Evolutionary conservation across 2,329 filamentous ascomycete genomes (phyloP).

Genomic region (Claviceps paspali): DNA sequence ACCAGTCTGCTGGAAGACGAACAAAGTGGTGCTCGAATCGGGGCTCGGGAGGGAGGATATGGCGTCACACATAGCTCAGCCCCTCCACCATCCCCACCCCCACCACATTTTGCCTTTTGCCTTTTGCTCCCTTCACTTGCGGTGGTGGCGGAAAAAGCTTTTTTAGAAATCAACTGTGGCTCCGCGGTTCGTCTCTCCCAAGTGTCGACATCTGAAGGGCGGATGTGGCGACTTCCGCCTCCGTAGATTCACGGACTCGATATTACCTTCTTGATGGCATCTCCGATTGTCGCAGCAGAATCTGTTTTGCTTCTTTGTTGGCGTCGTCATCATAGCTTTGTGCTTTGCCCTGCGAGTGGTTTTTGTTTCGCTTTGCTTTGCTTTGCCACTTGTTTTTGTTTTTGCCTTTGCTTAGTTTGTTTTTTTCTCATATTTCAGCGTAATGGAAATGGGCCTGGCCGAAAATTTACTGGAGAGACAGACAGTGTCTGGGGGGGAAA

Average conservation of each 20-base stretch:
- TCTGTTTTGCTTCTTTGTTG: neutral
- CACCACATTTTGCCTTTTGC: no score
- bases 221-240: conserved; percentile 1
- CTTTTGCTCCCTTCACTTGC: conserved; percentile 1
- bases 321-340: neutral
- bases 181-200: conserved; percentile 3
- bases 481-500: no score
- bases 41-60: conserved; percentile 2
- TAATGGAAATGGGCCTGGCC: no score
- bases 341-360: no score
- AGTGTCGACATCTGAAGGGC: neutral
- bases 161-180: neutral
- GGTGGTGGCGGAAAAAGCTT: conserved; percentile 12
- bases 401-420: no score
- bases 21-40: conserved; percentile 1
- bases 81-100: no score
- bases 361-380: no score
- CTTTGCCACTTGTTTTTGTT: no score
- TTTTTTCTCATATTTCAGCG: no score
- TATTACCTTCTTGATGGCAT: neutral
- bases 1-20: conserved; percentile 1
- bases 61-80: neutral
- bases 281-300: neutral
- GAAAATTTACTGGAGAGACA: no score
- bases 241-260: neutral